Evolutionary conservation across 345 rosid species (phyloP).

Genomic region (Eucalyptus tenuipes): DNA sequence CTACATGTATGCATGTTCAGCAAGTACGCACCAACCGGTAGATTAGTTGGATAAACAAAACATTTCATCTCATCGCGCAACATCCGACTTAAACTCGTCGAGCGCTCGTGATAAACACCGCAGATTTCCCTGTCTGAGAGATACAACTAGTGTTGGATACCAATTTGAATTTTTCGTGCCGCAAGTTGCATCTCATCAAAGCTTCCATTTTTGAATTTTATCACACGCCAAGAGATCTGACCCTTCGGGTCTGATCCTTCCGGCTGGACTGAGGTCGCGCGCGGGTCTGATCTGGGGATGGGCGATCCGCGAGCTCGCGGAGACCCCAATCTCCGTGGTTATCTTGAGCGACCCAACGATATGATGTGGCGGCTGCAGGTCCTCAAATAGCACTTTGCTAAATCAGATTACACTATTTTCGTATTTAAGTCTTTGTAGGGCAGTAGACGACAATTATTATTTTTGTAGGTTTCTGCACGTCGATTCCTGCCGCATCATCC

Average conservation of each 20-base stretch:
- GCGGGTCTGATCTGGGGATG: not conserved
- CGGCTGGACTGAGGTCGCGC: not conserved
- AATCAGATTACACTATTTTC: not conserved
- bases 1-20: rapidly evolving
- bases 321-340: not conserved
- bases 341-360: not conserved
- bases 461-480: not conserved
- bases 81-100: not conserved
- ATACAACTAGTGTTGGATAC: not conserved
- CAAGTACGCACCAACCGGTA: rapidly evolving
- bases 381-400: not conserved
- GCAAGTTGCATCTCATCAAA: not conserved
- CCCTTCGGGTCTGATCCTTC: not conserved
- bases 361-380: not conserved
- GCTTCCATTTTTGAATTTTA: not conserved
- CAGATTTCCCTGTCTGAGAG: not conserved
- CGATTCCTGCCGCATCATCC: not conserved
- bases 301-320: not conserved
- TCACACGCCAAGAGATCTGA: not conserved
- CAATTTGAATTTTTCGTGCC: not conserved
- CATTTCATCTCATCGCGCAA: not conserved
- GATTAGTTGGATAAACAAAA: not conserved
- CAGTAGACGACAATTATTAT: not conserved
- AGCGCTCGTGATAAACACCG: not conserved
- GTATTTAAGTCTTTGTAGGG: not conserved